These are phyloP conservation scores for Cyberlindnera xishuangbannaensis DNA, from an alignment of 805 yeast genomes.

Conservation along the genomic window DNA sequence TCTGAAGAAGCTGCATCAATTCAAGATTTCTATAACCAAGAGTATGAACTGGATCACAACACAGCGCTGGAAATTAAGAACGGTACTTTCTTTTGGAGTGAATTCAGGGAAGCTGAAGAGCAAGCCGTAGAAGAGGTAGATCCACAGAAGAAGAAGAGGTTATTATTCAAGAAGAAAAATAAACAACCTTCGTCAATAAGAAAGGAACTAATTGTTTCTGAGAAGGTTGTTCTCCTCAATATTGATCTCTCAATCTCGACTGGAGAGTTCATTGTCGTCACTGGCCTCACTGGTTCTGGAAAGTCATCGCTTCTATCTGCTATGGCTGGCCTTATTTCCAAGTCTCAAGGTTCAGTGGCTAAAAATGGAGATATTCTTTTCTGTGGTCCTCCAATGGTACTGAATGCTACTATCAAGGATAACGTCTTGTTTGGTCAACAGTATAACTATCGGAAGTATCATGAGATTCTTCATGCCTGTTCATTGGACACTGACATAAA, in stretches of 20 bases:
- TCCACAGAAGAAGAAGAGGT: too few species aligned
- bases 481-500: conserved; percentile 57
- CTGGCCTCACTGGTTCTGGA: conserved; percentile 82
- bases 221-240: conserved; percentile 27
- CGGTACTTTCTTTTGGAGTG: conserved; percentile 65
- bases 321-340: conserved; percentile 65
- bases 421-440: conserved; percentile 64
- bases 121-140: too few species aligned
- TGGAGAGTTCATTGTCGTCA: conserved; percentile 68
- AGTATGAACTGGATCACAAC: conserved; percentile 8
- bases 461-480: conserved; percentile 54
- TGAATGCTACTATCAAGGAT: conserved; percentile 68
- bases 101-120: conserved; percentile 20
- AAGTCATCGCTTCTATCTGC: conserved; percentile 68
- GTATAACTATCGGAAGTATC: conserved; percentile 45
- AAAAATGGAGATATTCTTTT: conserved; percentile 45
- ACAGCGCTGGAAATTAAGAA: conserved; percentile 42
- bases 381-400: conserved; percentile 75
- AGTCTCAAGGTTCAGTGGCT: conserved; percentile 37
- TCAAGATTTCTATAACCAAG: conserved; percentile 30
- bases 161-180: too few species aligned
- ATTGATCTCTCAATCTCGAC: conserved; percentile 47
- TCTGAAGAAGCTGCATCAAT: conserved; percentile 35
- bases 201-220: conserved; percentile 1
- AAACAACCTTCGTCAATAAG: background rate